Evolutionary conservation across 2,329 filamentous ascomycete species (phyloP).

Genomic region (Pyrenophora teres): DNA sequence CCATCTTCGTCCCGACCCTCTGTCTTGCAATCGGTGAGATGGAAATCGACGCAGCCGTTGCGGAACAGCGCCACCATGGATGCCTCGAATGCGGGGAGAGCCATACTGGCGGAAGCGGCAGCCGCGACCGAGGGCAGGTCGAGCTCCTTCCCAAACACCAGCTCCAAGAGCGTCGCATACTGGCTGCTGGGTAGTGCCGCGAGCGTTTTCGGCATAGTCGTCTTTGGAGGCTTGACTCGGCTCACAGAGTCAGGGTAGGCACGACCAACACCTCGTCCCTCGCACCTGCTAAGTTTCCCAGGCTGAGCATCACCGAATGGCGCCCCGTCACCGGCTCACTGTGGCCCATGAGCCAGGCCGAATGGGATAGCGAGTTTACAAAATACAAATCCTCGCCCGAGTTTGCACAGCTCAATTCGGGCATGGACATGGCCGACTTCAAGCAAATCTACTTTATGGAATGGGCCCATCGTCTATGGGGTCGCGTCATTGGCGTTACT

Average conservation of each 20-base stretch:
- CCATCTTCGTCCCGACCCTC: slow-evolving; percentile 30
- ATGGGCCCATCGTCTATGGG: slow-evolving; percentile 95
- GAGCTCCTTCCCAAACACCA: slow-evolving; percentile 62
- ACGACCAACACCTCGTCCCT: background rate
- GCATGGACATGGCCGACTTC: slow-evolving; percentile 92
- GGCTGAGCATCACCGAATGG: slow-evolving; percentile 98
- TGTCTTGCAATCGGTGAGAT: slow-evolving; percentile 40
- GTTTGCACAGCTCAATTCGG: slow-evolving; percentile 87
- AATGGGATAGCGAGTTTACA: slow-evolving; percentile 91
- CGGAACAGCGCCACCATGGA: slow-evolving; percentile 29
- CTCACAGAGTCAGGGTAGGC: slow-evolving; percentile 92
- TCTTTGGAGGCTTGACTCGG: slow-evolving; percentile 90
- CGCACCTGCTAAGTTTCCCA: slow-evolving; percentile 47
- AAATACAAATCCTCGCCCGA: slow-evolving; percentile 94
- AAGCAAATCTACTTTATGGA: slow-evolving; percentile 99
- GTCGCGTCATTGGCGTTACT: slow-evolving; percentile 84
- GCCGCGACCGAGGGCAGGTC: slow-evolving; percentile 14
- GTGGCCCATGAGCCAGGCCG: slow-evolving; percentile 74
- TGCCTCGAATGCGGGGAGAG: slow-evolving; percentile 16
- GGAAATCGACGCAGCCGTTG: slow-evolving; percentile 41
- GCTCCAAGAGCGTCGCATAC: slow-evolving; percentile 78
- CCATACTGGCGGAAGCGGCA: slow-evolving; percentile 19
- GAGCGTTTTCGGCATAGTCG: slow-evolving; percentile 95
- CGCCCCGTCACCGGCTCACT: slow-evolving; percentile 90
- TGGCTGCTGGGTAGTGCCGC: slow-evolving; percentile 91